Base-by-base conservation (phyloP, 2,329 filamentous ascomycete species). In the Coniochaeta pulveracea region DNA sequence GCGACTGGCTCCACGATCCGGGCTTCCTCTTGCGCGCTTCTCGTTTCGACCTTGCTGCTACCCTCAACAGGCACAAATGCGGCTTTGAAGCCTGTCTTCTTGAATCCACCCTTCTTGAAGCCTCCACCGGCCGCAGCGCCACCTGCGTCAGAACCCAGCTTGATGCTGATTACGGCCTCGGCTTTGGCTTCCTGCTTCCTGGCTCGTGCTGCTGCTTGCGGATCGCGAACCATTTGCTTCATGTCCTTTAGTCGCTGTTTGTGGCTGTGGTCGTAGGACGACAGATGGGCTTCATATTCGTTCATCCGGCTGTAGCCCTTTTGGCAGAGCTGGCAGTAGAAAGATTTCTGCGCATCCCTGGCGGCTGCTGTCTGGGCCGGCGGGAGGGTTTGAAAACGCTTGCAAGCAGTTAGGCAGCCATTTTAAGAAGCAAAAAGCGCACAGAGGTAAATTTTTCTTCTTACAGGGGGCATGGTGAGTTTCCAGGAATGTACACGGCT, bases 291-390 rank as follows among this genome's bases (percentile, higher is more conserved):
- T 57, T 96, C 89, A 55, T 93, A 95, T 55, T 96, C 89, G 52
- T 93, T 89, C 69, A 93, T 89, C 36, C 91, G 85, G 2, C 80
- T 77, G 60, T 96, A 98, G 47, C 88, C 89, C 61, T 96, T 96
- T 42, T 81, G 77, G 64, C 91, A 96, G 35, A 96, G 73, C 25
- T 78, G 73, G 63, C 80, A 93, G 61, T 83, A 86, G 60, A 93
- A 91, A 21, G 82, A 76, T 49, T 78, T 81, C 31, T 84, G 67
- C 11, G 84, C 83, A 48, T 84, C 80, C 40, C 83, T 78, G 7
- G 84, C 85, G 3, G 71, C 70, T 17, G 66, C 61, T 15, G 71
- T 76, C 47, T 72, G 68, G 36, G 71, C 69, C 4, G 68, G 63
- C 2, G 71, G 71, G 2, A 75, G 63, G 5, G 70, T 74, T 41